A percentile compares a stretch with the other conserved stretches of the same genome.
Conservation (phyloP, 352 stramenopile genomes). For the Phytophthora podocarpi region DNA sequence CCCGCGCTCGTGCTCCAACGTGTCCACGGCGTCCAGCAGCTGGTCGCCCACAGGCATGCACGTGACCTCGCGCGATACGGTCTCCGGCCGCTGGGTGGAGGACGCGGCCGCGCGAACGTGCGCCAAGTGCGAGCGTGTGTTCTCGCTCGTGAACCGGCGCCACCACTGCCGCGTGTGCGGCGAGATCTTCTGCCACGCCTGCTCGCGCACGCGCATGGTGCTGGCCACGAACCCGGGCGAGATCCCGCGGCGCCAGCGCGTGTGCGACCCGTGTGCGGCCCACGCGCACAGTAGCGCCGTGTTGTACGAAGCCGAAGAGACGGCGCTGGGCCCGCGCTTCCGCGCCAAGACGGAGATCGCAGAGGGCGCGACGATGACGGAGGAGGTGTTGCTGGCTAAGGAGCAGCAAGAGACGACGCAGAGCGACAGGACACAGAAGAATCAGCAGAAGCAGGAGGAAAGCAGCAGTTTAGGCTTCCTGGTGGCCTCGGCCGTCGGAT, state of each 20-base stretch:
- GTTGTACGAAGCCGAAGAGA: constrained; percentile 61
- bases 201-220: constrained; percentile 81
- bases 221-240: constrained; percentile 70
- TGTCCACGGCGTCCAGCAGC: constrained; percentile 69
- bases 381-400: constrained; percentile 26
- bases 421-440: neutral
- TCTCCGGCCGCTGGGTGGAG: constrained; percentile 75
- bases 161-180: constrained; percentile 87
- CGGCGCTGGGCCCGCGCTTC: constrained; percentile 34
- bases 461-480: constrained; percentile 59
- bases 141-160: constrained; percentile 77
- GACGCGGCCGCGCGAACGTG: constrained; percentile 59
- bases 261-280: constrained; percentile 70
- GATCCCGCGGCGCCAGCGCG: constrained; percentile 70
- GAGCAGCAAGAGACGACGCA: neutral
- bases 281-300: constrained; percentile 71
- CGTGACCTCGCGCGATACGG: constrained; percentile 50
- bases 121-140: constrained; percentile 68
- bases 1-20: constrained; percentile 63
- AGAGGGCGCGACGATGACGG: constrained; percentile 25
- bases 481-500: constrained; percentile 62
- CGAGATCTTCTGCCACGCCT: constrained; percentile 84
- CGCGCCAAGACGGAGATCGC: constrained; percentile 37
- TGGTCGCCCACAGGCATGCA: constrained; percentile 59
- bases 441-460: neutral